Percentiles rank a stretch among this genome's conserved stretches.
These are phyloP conservation scores for Colletotrichum viniferum DNA, from an alignment of 2,329 filamentous ascomycete genomes.

Conservation along the genomic window DNA sequence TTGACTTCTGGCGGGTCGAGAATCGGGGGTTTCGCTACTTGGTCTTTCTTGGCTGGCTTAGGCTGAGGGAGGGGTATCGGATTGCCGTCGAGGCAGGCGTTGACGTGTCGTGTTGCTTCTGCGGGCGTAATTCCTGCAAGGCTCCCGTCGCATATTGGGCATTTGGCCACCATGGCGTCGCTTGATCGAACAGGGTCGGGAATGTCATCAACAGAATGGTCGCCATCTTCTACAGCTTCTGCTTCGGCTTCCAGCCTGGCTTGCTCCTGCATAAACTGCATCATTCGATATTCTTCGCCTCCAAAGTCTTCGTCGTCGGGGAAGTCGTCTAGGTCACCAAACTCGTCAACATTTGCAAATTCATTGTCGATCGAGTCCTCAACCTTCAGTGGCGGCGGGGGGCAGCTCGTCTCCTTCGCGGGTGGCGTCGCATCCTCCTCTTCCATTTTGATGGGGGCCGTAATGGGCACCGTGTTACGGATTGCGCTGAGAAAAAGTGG, in stretches of 20 bases:
- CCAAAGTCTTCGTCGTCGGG: slow-evolving; percentile 51
- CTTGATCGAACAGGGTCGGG: slow-evolving; percentile 32
- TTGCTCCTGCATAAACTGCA: slow-evolving; percentile 78
- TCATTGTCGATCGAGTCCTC: slow-evolving; percentile 35
- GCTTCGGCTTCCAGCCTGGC: slow-evolving; percentile 64
- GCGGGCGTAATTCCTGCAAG: slow-evolving; percentile 66
- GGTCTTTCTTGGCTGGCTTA: slow-evolving; percentile 8
- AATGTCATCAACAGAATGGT: slow-evolving; percentile 37
- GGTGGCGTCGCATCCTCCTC: neutral
- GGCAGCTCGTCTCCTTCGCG: slow-evolving; percentile 18
- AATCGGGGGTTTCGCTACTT: slow-evolving; percentile 17
- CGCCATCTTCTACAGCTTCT: slow-evolving; percentile 50
- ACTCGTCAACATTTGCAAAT: slow-evolving; percentile 38
- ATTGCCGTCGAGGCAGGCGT: slow-evolving; percentile 87
- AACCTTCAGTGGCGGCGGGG: slow-evolving; percentile 28
- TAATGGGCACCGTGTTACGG: neutral
- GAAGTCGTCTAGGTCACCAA: slow-evolving; percentile 60
- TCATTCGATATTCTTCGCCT: slow-evolving; percentile 70
- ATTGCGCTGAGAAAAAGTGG: neutral
- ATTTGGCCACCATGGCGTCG: slow-evolving; percentile 49
- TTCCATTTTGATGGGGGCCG: neutral
- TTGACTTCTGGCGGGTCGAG: slow-evolving; percentile 45
- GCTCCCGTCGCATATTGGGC: slow-evolving; percentile 77
- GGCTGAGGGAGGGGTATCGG: slow-evolving; percentile 59
- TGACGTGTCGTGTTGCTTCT: slow-evolving; percentile 84